phyloP scores from a whole-genome alignment of 1,139 yeast genomes.

The Sugiyamaella pinicola region DNA sequence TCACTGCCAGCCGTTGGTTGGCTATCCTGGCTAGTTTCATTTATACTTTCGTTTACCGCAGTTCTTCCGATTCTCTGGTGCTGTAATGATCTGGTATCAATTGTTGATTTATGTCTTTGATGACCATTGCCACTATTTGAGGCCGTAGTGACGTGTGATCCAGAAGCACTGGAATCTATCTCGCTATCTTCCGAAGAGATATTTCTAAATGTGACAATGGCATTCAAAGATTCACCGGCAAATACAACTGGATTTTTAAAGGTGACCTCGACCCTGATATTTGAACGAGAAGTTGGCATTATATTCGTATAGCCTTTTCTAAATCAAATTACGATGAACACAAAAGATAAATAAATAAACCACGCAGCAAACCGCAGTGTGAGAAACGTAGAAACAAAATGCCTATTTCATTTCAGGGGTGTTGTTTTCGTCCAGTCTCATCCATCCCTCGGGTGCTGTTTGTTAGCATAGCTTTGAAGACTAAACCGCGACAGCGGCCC shows the following conservation, averaged over 20 bases:
- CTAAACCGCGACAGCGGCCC: background rate
- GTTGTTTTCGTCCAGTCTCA: background rate
- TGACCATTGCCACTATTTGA: background rate
- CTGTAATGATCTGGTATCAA: conserved; percentile 13
- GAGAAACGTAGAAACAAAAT: too few relatives aligned
- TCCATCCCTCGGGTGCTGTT: too few relatives aligned
- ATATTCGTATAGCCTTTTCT: background rate
- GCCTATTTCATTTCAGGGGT: background rate
- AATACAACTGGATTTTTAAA: conserved; percentile 46
- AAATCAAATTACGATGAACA: background rate
- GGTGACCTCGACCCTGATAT: conserved; percentile 43
- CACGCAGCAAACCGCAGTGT: too few relatives aligned
- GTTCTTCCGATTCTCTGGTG: conserved; percentile 6
- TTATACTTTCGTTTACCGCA: conserved; percentile 1
- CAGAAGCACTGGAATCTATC: background rate
- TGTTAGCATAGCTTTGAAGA: too few relatives aligned
- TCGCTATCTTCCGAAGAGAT: conserved; percentile 17
- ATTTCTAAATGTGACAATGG: conserved; percentile 41
- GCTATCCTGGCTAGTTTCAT: background rate
- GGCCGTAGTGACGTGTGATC: background rate
- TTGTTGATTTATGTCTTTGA: conserved; percentile 11
- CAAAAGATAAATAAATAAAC: background rate
- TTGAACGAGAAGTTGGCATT: conserved; percentile 25
- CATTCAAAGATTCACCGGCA: conserved; percentile 45
- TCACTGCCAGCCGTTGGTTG: background rate